Evolutionary conservation across 2,329 filamentous ascomycete species (phyloP), one percentile per base, ranked within the genome.

Genomic region (Trichoderma cornu-damae): DNA sequence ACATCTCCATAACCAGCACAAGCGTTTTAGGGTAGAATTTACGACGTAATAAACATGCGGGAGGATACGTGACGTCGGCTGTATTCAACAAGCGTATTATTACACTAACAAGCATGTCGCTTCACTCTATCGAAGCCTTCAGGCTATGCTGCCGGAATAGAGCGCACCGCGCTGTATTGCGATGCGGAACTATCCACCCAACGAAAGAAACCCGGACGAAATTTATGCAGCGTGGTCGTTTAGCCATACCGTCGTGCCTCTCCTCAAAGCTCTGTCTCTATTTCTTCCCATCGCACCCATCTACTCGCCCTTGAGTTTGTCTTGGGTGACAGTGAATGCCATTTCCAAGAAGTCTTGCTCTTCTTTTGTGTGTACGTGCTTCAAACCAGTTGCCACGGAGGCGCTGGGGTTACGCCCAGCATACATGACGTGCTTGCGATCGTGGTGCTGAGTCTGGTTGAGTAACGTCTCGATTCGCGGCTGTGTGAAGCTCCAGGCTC

Each of bases 401-500:
- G 94, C 93, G 69, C 90, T 96, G 35, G 93, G 93, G 75, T 91
- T 87, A 67, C 94, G 88, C 65, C 94, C 94, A 60, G 94, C 94
- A 74, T 97, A 99, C 85, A 96, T 90, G 71, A 96, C 91, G 76
- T 96, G 90, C 77, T 96, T 92, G 70, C 89, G 86, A 76, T 95
- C 86, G 78, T 97, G 93, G 77, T 96, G 81, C 77, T 95, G 77
- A 0, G 94, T 97, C 72, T 95, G 75, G 79, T 97, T 96, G 64
- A 99, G 82, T 63, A 99, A 77, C 7, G 93, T 99, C 84, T 99
- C 94, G 63, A 99, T 91, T 70, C 94, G 88, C 30, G 94, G 94
- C 77, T 99, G 94, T n/a, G 87, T 89, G 77, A 94, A 97, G 71
- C 85, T 91, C 94, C 94, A 99, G 46, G 90, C 90, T 73, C 94